A percentile compares a stretch with the other conserved stretches of the same genome.
Conservation (phyloP, 352 stramenopile species). For the Globisporangium okanoganense region DNA sequence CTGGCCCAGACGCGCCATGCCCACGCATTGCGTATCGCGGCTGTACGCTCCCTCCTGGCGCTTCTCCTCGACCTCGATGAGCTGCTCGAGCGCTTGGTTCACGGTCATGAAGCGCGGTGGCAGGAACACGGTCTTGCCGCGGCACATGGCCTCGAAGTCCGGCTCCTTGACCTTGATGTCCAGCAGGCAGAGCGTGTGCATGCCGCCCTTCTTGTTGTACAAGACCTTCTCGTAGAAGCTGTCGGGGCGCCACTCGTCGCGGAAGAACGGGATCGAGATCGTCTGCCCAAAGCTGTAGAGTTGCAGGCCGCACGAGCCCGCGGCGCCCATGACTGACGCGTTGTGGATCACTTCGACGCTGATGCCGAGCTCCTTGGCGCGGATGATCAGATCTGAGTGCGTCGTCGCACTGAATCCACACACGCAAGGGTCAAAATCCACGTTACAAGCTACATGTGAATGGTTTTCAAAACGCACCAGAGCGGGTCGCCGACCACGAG, state of each 20-base stretch:
- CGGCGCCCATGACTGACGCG: constrained; percentile 97
- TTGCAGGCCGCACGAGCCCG: constrained; percentile 94
- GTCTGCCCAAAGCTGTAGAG: constrained; percentile 99
- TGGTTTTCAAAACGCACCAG: constrained; percentile 49
- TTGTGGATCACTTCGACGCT: constrained; percentile 98
- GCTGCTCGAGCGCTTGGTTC: constrained; percentile 93
- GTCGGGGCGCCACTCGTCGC: constrained; percentile 93
- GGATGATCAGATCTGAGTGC: constrained; percentile 97
- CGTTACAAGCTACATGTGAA: not conserved
- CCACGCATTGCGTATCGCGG: constrained; percentile 84
- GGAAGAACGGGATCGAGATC: constrained; percentile 98
- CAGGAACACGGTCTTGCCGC: constrained; percentile 90
- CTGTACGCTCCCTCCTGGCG: constrained; percentile 86
- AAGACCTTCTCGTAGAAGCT: constrained; percentile 98
- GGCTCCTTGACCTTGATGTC: constrained; percentile 99
- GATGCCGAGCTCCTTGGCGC: constrained; percentile 91
- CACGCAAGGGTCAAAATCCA: not conserved
- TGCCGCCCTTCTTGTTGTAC: constrained; percentile 94
- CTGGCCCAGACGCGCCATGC: constrained; percentile 94
- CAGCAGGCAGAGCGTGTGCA: constrained; percentile 98
- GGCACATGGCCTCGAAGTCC: constrained; percentile 96
- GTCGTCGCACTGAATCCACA: constrained; percentile 88
- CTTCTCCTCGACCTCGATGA: constrained; percentile 93
- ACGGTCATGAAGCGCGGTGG: constrained; percentile 98
- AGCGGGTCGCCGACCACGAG: constrained; percentile 98